These are phyloP conservation scores for Paspalum notatum DNA, from an alignment of 176 grass and related monocot species.

Conservation along the genomic window DNA sequence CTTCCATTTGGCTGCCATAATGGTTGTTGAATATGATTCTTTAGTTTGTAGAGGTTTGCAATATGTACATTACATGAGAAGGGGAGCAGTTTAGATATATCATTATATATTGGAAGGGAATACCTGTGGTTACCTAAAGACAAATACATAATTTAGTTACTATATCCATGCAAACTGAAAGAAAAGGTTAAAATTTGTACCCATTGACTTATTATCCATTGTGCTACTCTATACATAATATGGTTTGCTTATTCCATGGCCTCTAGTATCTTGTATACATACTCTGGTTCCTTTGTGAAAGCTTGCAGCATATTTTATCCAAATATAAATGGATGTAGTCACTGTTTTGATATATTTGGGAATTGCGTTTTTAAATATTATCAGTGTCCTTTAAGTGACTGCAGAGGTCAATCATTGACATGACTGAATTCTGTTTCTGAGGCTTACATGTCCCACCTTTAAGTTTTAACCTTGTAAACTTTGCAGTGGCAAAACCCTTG, in stretches of 20 bases:
- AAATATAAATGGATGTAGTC: background rate
- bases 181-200: background rate
- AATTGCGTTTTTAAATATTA: background rate
- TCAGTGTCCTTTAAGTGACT: background rate
- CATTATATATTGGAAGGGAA: background rate
- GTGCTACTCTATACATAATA: background rate
- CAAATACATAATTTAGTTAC: background rate
- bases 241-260: background rate
- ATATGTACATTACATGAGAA: conserved; percentile 28
- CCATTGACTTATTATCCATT: background rate
- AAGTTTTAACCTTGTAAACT: conserved; percentile 24
- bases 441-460: background rate
- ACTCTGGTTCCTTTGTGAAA: background rate
- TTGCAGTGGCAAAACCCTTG: conserved; percentile 93
- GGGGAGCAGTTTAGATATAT: conserved; percentile 1
- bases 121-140: background rate
- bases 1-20: conserved; percentile 22
- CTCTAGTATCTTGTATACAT: conserved; percentile 11
- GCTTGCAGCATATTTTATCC: background rate
- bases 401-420: background rate
- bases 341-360: background rate
- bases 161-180: conserved; percentile 9
- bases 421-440: conserved; percentile 16
- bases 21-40: background rate
- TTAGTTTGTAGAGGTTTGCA: background rate